These are phyloP conservation scores for Colletotrichum scovillei DNA, from an alignment of 2,329 filamentous ascomycete genomes.

Conservation along the genomic window DNA sequence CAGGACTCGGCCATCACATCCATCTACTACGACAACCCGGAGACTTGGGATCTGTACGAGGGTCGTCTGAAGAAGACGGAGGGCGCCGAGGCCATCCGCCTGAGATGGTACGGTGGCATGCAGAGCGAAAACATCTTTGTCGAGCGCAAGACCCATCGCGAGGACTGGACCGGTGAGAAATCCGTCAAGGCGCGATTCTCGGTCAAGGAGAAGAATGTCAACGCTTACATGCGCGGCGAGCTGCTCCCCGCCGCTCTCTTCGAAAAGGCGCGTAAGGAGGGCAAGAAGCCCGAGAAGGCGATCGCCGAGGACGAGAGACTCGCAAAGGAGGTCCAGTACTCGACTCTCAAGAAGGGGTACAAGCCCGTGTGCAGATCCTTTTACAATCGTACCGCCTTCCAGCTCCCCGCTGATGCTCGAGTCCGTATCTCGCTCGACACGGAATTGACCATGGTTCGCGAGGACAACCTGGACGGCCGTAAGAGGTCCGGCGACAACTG, in stretches of 20 bases:
- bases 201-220: slow-evolving; percentile 97
- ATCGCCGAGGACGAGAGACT: slow-evolving; percentile 92
- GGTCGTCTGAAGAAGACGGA: slow-evolving; percentile 98
- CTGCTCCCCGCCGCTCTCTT: slow-evolving; percentile 90
- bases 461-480: slow-evolving; percentile 91
- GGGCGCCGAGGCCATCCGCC: slow-evolving; percentile 93
- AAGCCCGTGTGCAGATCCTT: slow-evolving; percentile 93
- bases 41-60: slow-evolving; percentile 93
- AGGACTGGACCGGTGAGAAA: slow-evolving; percentile 99
- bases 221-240: slow-evolving; percentile 86
- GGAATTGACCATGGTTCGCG: slow-evolving; percentile 92
- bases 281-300: slow-evolving; percentile 91
- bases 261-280: slow-evolving; percentile 94
- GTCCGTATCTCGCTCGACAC: slow-evolving; percentile 98
- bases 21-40: slow-evolving; percentile 97
- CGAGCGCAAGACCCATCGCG: slow-evolving; percentile 96
- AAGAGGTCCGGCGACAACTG: slow-evolving; percentile 86
- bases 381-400: slow-evolving; percentile 98
- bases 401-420: slow-evolving; percentile 93
- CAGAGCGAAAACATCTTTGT: slow-evolving; percentile 95
- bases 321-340: slow-evolving; percentile 93
- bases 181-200: slow-evolving; percentile 97
- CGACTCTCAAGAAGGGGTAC: slow-evolving; percentile 86
- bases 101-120: slow-evolving; percentile 99
- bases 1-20: slow-evolving; percentile 96